phyloP scores from a whole-genome alignment of 805 yeast species.

The Teunomyces lycoperdinae region DNA sequence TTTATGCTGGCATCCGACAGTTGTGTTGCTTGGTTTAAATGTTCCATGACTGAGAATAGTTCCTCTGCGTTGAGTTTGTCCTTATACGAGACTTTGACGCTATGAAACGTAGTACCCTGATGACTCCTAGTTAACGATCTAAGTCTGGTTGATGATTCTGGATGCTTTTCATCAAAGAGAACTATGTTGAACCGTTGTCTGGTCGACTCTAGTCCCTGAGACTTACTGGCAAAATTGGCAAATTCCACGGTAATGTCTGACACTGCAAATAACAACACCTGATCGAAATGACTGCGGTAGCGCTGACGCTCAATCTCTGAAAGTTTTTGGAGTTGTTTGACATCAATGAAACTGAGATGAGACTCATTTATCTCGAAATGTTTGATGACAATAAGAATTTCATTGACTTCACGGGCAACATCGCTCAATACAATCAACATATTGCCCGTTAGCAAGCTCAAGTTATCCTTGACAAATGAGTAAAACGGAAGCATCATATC shows the following conservation, averaged over 20 bases:
- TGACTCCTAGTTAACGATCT: slow-evolving; percentile 2
- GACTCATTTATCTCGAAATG: slow-evolving; percentile 16
- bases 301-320: slow-evolving; percentile 8
- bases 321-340: slow-evolving; percentile 8
- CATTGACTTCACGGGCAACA: slow-evolving; percentile 31
- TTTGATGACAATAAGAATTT: slow-evolving; percentile 32
- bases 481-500: slow-evolving; percentile 38
- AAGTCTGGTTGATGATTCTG: slow-evolving; percentile 7
- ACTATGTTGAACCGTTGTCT: slow-evolving; percentile 22
- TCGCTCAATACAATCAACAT: slow-evolving; percentile 30
- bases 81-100: slow-evolving; percentile 17
- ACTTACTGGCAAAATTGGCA: slow-evolving; percentile 17
- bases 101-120: slow-evolving; percentile 17
- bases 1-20: slow-evolving; percentile 12
- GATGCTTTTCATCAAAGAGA: slow-evolving; percentile 18
- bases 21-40: slow-evolving; percentile 7
- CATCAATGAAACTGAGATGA: slow-evolving; percentile 10
- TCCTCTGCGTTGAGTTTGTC: slow-evolving; percentile 19
- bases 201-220: slow-evolving; percentile 29
- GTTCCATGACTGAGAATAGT: slow-evolving; percentile 14
- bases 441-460: slow-evolving; percentile 11
- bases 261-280: slow-evolving; percentile 21
- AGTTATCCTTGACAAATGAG: slow-evolving; percentile 20
- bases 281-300: slow-evolving; percentile 15
- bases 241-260: slow-evolving; percentile 14